Conservation (phyloP, 257 asterid genomes). For the Scutellaria minor region DNA sequence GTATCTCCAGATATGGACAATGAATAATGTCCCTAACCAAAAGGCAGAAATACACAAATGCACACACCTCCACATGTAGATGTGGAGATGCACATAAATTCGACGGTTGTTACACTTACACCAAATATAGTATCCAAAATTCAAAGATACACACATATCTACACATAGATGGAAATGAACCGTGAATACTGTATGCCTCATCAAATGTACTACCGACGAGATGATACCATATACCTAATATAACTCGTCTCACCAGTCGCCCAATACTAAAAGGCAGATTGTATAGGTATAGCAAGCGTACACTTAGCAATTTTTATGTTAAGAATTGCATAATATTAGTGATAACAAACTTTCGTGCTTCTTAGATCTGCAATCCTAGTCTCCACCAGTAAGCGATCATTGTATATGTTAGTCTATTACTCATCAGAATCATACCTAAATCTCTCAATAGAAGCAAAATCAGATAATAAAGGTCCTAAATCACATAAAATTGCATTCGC, state of each 20-base stretch:
- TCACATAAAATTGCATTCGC: background rate
- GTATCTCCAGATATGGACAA: background rate
- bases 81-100: too few relatives aligned
- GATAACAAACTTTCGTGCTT: background rate
- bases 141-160: too few relatives aligned
- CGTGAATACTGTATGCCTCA: too few relatives aligned
- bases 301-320: background rate
- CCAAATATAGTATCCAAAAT: too few relatives aligned
- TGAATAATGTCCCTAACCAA: background rate
- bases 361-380: background rate
- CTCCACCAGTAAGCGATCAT: background rate
- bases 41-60: too few relatives aligned
- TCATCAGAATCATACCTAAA: background rate
- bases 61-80: too few relatives aligned
- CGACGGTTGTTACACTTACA: too few relatives aligned
- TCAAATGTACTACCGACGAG: background rate
- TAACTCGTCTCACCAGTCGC: background rate
- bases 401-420: background rate
- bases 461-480: background rate
- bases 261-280: background rate
- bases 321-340: background rate
- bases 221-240: background rate
- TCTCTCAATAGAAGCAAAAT: background rate
- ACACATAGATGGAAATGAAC: too few relatives aligned
- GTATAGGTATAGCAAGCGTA: background rate